Evolutionary conservation across 1,284 basidiomycete species (phyloP), one percentile per base, ranked within the genome.

Genomic region (Cystobasidium slooffiae): DNA sequence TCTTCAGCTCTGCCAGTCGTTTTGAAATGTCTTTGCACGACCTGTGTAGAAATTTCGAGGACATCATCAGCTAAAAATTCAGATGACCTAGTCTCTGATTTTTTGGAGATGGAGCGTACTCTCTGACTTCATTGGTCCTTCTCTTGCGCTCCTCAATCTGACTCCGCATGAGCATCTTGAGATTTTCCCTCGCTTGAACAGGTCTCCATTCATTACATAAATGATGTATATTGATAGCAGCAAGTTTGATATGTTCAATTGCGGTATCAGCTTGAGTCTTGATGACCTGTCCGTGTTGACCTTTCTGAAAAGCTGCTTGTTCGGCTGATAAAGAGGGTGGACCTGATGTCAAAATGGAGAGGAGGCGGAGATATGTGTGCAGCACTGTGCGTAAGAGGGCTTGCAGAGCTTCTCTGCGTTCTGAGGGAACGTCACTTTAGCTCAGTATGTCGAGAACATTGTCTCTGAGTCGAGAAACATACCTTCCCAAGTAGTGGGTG

Each of bases 151-250:
- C 73, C 20, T 79, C 78, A 8, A 82, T 80, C 68, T 81, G 80
- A 10, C 66, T 58, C 10, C 79, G 69, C 79, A 81, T 78, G 69
- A 82, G 75, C n/a, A 66, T 65, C 44, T 81, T 80, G 53, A 82
- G 76, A 20, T 78, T 81, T 47, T 80, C 79, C 6, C 81, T 68
- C 10, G 81, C 82, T 78, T 82, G 80, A 8, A 82, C 75, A 0
- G 81, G 80, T 44, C 82, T 70, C 16, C 82, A 63, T 72, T 81
- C 80, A 67, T 82, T 82, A 22, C 82, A 78, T 18, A 80, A 76
- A 68, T 80, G 79, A 52, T 82, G 80, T 76, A 82, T 80, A 63
- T 81, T 82, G 62, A 80, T 76, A 1, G 75, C 76, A 24, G 79
- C 76, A 10, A 80, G 58, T 14, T 75, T 67, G 31, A 81, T 79